These are phyloP conservation scores for Microbotryomycetes sp. DNA, from an alignment of 1,284 basidiomycete genomes.

Conservation along the genomic window DNA sequence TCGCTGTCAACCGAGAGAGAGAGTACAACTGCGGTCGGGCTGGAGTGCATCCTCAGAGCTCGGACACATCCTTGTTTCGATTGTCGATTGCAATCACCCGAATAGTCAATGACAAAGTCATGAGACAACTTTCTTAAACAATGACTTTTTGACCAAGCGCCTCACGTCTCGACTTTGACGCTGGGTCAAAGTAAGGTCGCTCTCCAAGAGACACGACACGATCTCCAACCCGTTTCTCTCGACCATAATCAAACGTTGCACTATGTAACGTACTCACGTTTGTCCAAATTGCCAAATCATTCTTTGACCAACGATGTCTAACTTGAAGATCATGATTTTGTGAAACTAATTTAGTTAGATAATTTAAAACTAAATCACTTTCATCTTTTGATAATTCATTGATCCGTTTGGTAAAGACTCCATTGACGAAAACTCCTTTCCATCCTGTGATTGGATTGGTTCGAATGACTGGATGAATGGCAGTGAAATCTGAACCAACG, in stretches of 20 bases:
- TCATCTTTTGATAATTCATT: constrained; percentile 56
- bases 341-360: constrained; percentile 44
- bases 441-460: constrained; percentile 57
- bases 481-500: constrained; percentile 26
- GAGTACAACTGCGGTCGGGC: no score
- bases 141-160: constrained; percentile 11
- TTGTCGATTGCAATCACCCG: no score
- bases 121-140: no score
- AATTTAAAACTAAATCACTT: constrained; percentile 50
- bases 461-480: constrained; percentile 39
- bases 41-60: no score
- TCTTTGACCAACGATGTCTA: constrained; percentile 46
- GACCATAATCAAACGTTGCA: constrained; percentile 49
- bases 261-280: constrained; percentile 44
- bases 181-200: constrained; percentile 45
- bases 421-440: constrained; percentile 60
- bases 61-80: no score
- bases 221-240: constrained; percentile 50
- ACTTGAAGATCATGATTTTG: constrained; percentile 50
- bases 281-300: constrained; percentile 45
- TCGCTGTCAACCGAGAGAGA: no score
- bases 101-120: no score
- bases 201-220: constrained; percentile 58
- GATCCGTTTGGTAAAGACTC: constrained; percentile 57
- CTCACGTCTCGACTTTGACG: constrained; percentile 31